A percentile compares a stretch with the other conserved stretches of the same genome.
Conservation (phyloP, 1,284 basidiomycete genomes). For the Pseudozyma sp. region DNA sequence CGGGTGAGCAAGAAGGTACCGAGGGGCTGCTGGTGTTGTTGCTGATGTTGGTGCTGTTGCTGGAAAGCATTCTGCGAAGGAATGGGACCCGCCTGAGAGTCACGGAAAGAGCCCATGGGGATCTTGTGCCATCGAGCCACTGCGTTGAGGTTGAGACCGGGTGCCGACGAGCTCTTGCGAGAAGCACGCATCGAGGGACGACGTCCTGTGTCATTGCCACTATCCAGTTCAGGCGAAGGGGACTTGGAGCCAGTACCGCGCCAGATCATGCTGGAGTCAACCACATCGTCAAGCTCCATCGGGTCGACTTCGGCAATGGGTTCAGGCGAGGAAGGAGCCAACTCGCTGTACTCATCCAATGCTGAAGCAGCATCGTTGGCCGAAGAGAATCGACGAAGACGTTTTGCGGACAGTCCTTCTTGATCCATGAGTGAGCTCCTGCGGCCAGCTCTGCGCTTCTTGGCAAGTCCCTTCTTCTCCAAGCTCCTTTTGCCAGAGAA, state of each 20-base stretch:
- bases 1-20: constrained; percentile 60
- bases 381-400: constrained; percentile 53
- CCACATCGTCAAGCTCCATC: constrained; percentile 66
- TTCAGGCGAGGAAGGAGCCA: constrained; percentile 57
- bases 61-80: constrained; percentile 34
- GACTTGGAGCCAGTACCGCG: constrained; percentile 50
- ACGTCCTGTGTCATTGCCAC: constrained; percentile 23
- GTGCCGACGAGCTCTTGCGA: constrained; percentile 29
- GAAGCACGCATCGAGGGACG: constrained; percentile 22
- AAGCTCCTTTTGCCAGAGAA: constrained; percentile 55
- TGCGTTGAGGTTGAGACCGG: constrained; percentile 58
- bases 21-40: constrained; percentile 40
- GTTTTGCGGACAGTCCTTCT: constrained; percentile 50
- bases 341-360: constrained; percentile 51
- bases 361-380: constrained; percentile 44
- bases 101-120: constrained; percentile 66
- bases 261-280: constrained; percentile 62
- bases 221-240: constrained; percentile 37
- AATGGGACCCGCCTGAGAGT: constrained; percentile 45
- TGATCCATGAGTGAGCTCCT: constrained; percentile 32
- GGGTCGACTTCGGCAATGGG: constrained; percentile 38
- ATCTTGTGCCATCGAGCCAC: constrained; percentile 66
- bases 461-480: constrained; percentile 57
- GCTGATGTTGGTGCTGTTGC: constrained; percentile 36
- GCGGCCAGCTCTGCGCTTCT: constrained; percentile 47